These are phyloP conservation scores for Podosphaera xanthii DNA, from an alignment of 2,329 filamentous ascomycete genomes.

Conservation along the genomic window DNA sequence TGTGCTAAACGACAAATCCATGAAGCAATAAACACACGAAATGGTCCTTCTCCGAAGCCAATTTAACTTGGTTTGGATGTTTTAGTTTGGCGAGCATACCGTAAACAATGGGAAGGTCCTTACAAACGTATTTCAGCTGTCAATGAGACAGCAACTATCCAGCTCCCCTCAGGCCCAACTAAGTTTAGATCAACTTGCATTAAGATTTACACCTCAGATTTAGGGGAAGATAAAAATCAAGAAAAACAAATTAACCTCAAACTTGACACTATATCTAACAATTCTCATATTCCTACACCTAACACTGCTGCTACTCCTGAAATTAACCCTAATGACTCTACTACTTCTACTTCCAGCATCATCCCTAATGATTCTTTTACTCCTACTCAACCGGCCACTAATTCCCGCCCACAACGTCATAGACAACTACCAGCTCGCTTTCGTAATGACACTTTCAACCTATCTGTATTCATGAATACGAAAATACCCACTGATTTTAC, in stretches of 20 bases:
- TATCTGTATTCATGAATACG: not conserved
- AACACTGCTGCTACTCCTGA: too few species aligned
- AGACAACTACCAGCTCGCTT: not conserved
- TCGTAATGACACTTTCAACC: not conserved
- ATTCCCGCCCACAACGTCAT: not conserved
- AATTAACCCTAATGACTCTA: too few species aligned
- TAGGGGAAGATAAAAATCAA: not conserved
- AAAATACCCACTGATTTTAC: not conserved
- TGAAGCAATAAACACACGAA: not conserved
- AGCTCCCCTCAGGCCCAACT: not conserved
- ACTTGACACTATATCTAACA: too few species aligned
- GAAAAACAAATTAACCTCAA: not conserved
- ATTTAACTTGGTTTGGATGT: constrained; percentile 1
- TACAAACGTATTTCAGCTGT: not conserved
- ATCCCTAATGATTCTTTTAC: too few species aligned
- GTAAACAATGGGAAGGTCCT: not conserved
- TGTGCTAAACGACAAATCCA: not conserved
- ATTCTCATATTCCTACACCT: too few species aligned
- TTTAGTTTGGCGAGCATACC: constrained; percentile 1
- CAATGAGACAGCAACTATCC: not conserved
- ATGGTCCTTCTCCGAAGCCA: not conserved
- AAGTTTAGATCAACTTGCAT: not conserved
- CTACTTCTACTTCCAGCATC: too few species aligned
- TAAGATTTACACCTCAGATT: not conserved
- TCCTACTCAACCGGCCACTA: too few species aligned